Evolutionary conservation across 345 rosid genomes (phyloP).

Genomic region (Triadica sebifera): DNA sequence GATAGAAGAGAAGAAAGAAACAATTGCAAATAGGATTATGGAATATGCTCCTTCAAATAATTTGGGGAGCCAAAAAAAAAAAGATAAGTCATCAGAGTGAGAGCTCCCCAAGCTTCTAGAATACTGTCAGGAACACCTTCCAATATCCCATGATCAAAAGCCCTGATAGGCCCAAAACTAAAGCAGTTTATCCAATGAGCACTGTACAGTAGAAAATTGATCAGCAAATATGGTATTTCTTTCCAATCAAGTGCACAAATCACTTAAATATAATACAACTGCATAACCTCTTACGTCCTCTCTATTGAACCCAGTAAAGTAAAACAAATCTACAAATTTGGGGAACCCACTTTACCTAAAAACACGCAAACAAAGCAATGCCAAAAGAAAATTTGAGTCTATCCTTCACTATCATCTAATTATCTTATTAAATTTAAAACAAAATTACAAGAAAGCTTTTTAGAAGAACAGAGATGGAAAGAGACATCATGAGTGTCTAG

Average conservation of each 20-base stretch:
- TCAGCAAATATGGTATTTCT: not conserved
- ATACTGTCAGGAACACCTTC: not conserved
- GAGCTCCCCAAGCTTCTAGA: not conserved
- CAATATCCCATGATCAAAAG: not conserved
- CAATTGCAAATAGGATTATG: not conserved
- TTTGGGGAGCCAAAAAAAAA: too few relatives aligned
- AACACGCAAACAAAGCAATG: not conserved
- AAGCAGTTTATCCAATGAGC: not conserved
- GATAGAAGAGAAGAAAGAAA: not conserved
- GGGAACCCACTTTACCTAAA: not conserved
- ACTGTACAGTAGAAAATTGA: not conserved
- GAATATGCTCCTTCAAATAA: too few relatives aligned
- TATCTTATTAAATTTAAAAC: not conserved
- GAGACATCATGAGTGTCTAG: not conserved
- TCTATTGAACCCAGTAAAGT: not conserved
- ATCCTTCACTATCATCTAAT: not conserved
- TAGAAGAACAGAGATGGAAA: too few relatives aligned
- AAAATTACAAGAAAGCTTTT: too few relatives aligned
- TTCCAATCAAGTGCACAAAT: not conserved
- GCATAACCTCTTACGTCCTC: not conserved
- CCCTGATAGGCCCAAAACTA: not conserved
- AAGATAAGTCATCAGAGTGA: not conserved
- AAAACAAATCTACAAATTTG: not conserved
- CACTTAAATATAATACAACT: not conserved
- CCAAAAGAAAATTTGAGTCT: not conserved